These are phyloP conservation scores for Xylaria intraflava DNA, from an alignment of 495 filamentous ascomycete genomes.

Conservation along the genomic window DNA sequence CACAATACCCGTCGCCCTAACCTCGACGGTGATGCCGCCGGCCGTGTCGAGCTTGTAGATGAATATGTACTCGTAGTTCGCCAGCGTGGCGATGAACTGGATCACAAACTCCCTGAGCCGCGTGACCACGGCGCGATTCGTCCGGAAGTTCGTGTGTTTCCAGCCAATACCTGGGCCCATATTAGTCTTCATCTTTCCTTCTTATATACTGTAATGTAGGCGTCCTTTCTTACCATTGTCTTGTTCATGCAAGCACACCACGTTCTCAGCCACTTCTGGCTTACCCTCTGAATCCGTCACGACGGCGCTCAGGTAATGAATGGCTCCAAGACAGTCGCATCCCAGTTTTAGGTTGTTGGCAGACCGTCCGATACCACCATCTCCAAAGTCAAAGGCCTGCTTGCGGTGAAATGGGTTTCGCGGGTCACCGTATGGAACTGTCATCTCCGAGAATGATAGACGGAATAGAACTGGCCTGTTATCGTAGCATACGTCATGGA, in stretches of 20 bases:
- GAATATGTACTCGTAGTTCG: conserved; percentile 82
- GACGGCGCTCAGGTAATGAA: conserved; percentile 63
- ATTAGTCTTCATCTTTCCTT: background rate
- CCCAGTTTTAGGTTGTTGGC: conserved; percentile 68
- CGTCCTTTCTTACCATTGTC: conserved; percentile 19
- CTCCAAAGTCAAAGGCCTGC: conserved; percentile 72
- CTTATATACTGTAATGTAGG: background rate
- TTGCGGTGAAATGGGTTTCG: conserved; percentile 68
- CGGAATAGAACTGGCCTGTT: conserved; percentile 61
- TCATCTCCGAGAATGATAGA: conserved; percentile 67
- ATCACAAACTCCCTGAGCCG: conserved; percentile 66
- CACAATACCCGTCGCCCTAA: conserved; percentile 79
- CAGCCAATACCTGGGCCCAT: conserved; percentile 65
- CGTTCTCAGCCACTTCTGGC: conserved; percentile 58
- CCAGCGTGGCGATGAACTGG: conserved; percentile 71
- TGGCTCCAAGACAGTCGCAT: conserved; percentile 67
- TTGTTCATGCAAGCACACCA: conserved; percentile 73
- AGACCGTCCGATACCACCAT: conserved; percentile 65
- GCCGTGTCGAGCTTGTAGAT: conserved; percentile 83
- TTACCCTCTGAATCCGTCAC: conserved; percentile 52
- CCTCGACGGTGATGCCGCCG: conserved; percentile 72
- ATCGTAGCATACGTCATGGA: conserved; percentile 67
- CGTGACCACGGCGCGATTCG: conserved; percentile 57
- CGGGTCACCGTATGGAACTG: conserved; percentile 70
- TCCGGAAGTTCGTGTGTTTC: conserved; percentile 81